These are phyloP conservation scores for Usnea hakonensis DNA, from an alignment of 495 filamentous ascomycete species.

Conservation along the genomic window DNA sequence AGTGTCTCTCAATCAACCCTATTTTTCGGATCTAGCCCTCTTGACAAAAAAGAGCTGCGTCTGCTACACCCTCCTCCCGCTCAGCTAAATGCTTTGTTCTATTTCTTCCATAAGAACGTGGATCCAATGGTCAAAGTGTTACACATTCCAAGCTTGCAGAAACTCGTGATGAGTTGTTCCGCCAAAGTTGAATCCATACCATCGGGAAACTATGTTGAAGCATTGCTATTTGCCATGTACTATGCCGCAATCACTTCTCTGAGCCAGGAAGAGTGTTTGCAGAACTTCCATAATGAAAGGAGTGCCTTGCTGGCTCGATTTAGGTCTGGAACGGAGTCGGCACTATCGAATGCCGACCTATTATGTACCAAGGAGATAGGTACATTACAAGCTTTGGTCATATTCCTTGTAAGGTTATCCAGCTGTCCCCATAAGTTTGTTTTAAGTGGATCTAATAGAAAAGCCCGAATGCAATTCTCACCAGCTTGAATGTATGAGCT, in stretches of 20 bases:
- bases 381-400: constrained; percentile 40
- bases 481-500: background rate
- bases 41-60: constrained; percentile 28
- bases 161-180: constrained; percentile 37
- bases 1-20: constrained; percentile 13
- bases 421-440: background rate
- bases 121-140: constrained; percentile 42
- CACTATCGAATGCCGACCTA: constrained; percentile 41
- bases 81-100: constrained; percentile 44
- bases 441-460: background rate
- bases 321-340: constrained; percentile 36
- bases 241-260: constrained; percentile 51
- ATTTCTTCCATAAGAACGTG: constrained; percentile 47
- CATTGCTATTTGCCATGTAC: constrained; percentile 53
- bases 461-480: background rate
- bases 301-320: constrained; percentile 35
- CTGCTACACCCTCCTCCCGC: constrained; percentile 45
- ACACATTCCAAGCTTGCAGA: constrained; percentile 45
- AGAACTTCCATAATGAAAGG: constrained; percentile 37
- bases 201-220: constrained; percentile 39
- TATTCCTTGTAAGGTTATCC: constrained; percentile 32
- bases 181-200: constrained; percentile 26
- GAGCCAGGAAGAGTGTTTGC: constrained; percentile 43
- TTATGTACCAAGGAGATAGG: constrained; percentile 38
- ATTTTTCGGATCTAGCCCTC: constrained; percentile 15